Conservation (phyloP, 2,329 filamentous ascomycete genomes). For the Pseudocercospora musae region DNA sequence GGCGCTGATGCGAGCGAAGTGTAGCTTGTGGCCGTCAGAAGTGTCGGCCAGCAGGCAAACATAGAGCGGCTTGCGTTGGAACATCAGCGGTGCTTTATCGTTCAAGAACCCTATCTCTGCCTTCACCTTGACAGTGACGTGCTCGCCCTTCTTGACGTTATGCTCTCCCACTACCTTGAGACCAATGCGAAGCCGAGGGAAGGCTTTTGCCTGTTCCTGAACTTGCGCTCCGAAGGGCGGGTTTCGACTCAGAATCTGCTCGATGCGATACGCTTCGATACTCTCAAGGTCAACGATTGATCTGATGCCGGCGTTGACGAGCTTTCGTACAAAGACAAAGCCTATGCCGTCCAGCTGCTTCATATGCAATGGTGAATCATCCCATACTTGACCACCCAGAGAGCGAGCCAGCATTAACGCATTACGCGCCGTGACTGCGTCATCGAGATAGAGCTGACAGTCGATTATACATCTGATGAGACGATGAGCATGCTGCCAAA, state of each 20-base stretch:
- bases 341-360: constrained; percentile 81
- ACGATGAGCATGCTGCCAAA: constrained; percentile 67
- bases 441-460: constrained; percentile 60
- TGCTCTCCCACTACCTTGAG: constrained; percentile 50
- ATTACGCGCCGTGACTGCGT: constrained; percentile 64
- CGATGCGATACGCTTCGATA: constrained; percentile 68
- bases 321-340: constrained; percentile 67
- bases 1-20: constrained; percentile 64
- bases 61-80: constrained; percentile 62
- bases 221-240: constrained; percentile 77
- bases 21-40: constrained; percentile 64
- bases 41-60: constrained; percentile 73
- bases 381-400: constrained; percentile 74
- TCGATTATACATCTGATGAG: constrained; percentile 74
- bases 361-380: constrained; percentile 74
- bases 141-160: constrained; percentile 38
- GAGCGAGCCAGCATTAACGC: constrained; percentile 76
- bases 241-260: constrained; percentile 71
- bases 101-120: constrained; percentile 71
- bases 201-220: constrained; percentile 61
- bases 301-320: constrained; percentile 67
- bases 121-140: constrained; percentile 60
- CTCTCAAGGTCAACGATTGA: constrained; percentile 67
- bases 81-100: constrained; percentile 56
- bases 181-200: constrained; percentile 64